Conservation (phyloP, 2,329 filamentous ascomycete genomes). For the Tolypocladium amazonense region DNA sequence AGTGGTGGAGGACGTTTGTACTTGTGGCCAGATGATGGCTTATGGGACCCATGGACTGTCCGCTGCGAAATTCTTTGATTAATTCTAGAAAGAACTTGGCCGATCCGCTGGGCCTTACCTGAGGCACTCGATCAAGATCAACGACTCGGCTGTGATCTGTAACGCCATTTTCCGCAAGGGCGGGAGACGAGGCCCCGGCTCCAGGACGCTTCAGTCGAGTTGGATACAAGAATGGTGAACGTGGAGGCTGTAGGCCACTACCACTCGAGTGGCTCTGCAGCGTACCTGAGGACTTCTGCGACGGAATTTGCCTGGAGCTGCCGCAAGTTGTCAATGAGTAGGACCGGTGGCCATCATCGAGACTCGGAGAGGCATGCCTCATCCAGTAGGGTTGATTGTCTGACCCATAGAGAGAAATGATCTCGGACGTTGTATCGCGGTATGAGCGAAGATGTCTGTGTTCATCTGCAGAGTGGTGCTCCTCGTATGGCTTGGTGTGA, state of each 20-base stretch:
- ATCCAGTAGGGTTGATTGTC: conserved; percentile 34
- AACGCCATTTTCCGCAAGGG: conserved; percentile 33
- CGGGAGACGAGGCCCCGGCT: conserved; percentile 36
- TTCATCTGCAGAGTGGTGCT: conserved; percentile 26
- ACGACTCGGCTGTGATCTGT: conserved; percentile 41
- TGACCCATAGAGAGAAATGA: conserved; percentile 44
- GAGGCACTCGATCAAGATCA: conserved; percentile 35
- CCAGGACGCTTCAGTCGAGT: conserved; percentile 45
- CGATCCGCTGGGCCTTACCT: conserved; percentile 18
- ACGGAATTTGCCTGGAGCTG: conserved; percentile 33
- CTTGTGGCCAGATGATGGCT: conserved; percentile 22
- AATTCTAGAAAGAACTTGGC: neutral
- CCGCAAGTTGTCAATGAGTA: conserved; percentile 45
- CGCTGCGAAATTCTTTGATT: conserved; percentile 23
- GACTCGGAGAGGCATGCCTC: conserved; percentile 30
- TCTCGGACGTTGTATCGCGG: conserved; percentile 42
- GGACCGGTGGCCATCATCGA: conserved; percentile 37
- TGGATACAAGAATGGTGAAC: conserved; percentile 49
- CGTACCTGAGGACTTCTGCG: conserved; percentile 35
- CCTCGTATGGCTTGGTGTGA: conserved; percentile 19
- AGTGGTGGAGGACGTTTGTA: conserved; percentile 26
- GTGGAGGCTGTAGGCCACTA: conserved; percentile 35
- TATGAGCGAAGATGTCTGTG: conserved; percentile 35
- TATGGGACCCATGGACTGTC: conserved; percentile 31
- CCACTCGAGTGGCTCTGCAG: conserved; percentile 35